phyloP scores from a whole-genome alignment of 2,329 filamentous ascomycete species.

The Cladosporium sp. region DNA sequence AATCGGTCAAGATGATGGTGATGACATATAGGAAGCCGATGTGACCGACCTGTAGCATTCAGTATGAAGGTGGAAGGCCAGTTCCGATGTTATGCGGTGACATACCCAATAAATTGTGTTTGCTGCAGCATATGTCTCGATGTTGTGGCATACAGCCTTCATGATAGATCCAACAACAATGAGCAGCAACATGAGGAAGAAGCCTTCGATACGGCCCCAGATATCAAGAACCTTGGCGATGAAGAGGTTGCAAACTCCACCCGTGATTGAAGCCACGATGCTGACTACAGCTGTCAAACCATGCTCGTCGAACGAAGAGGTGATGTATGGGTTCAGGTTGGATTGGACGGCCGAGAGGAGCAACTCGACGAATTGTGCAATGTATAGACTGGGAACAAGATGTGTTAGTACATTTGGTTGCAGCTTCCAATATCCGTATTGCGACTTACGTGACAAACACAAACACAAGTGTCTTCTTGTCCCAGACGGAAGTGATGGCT shows the following conservation, averaged over 20 bases:
- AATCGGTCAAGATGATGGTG: conserved; percentile 32
- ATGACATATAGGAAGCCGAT: conserved; percentile 29
- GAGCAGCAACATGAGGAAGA: conserved; percentile 51
- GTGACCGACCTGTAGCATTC: conserved; percentile 18
- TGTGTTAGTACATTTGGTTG: background rate
- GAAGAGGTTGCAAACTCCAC: conserved; percentile 41
- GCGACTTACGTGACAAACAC: conserved; percentile 1
- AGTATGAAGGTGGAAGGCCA: background rate
- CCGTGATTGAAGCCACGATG: conserved; percentile 35
- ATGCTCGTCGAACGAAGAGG: conserved; percentile 33
- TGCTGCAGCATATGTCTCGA: conserved; percentile 27
- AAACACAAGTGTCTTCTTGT: conserved; percentile 14
- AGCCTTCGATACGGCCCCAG: conserved; percentile 65
- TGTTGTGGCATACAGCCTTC: conserved; percentile 26
- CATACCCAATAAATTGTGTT: conserved; percentile 37
- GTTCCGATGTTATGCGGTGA: background rate
- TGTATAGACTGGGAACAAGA: conserved; percentile 36
- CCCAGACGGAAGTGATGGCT: conserved; percentile 17
- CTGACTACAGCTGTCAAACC: conserved; percentile 33
- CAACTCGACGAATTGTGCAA: conserved; percentile 49
- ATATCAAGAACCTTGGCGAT: conserved; percentile 65
- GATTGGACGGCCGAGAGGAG: conserved; percentile 40
- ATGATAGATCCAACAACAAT: conserved; percentile 38
- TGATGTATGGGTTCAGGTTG: conserved; percentile 39
- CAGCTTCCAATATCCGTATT: background rate